These are phyloP conservation scores for Pichia scutulata DNA, from an alignment of 805 yeast genomes.

Conservation along the genomic window DNA sequence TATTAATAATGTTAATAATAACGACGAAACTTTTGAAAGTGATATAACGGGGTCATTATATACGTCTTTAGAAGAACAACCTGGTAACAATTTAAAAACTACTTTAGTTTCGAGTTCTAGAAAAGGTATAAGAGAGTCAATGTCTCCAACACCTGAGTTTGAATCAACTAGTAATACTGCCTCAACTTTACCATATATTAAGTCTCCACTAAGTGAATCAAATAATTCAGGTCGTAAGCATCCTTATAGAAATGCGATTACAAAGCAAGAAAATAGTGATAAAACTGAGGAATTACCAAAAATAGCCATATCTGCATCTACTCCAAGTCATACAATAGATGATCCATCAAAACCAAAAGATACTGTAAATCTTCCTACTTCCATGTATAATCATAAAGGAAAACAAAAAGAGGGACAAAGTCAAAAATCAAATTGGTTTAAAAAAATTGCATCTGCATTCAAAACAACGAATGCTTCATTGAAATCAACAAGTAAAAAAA, in stretches of 20 bases:
- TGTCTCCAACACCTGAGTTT: neutral
- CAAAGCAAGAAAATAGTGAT: neutral
- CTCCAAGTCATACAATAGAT: neutral
- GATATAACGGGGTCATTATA: constrained; percentile 7
- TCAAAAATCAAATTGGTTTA: constrained; percentile 19
- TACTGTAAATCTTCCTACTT: neutral
- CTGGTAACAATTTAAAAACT: neutral
- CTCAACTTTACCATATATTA: neutral
- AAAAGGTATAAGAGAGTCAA: neutral
- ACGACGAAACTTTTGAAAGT: constrained; percentile 8
- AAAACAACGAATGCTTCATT: neutral
- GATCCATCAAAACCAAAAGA: neutral
- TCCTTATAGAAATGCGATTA: neutral
- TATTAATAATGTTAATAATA: neutral
- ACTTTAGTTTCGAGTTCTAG: neutral
- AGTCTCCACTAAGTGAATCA: neutral
- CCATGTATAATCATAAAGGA: no score
- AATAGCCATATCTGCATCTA: neutral
- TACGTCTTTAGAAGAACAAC: constrained; percentile 4
- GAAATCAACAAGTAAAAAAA: neutral
- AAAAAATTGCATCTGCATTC: constrained; percentile 12
- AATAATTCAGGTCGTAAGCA: neutral
- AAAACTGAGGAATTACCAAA: neutral
- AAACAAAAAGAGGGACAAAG: neutral
- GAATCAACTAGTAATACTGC: neutral